Base-by-base conservation (phyloP, 225 moss, liverwort and hornwort species). In the Pseudoscleropodium purum region DNA sequence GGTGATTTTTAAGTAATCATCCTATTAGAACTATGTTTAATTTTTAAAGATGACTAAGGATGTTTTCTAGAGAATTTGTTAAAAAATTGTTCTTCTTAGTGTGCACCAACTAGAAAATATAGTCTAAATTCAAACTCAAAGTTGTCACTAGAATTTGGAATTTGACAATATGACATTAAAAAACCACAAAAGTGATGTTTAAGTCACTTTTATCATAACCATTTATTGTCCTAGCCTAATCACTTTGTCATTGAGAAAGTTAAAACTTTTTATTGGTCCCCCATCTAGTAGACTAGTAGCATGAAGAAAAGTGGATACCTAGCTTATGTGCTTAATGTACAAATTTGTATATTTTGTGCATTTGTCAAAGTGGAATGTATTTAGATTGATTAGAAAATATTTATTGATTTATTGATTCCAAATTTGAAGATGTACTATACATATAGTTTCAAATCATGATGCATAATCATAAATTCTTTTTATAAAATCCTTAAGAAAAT, bases 141-240 rank as follows among this genome's bases (percentile, higher is more conserved):
- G 34, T 51, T 75, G 33, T 49, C 20, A 12, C 1, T 49, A 33
- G 13, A 51, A 49, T 49, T 75, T 49, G 1, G 0, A 33, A 33
- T 75, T 33, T 52, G 3, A 52, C 13, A 31, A 45, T 74, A 4
- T 23, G 2, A 23, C 3, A 77, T 34, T 76, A 2, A 8, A 2
- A 8, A 34, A 52, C 36, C 36, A 36, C 5, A 52, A 72, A 52
- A 36, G 2, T 21, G 8, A 8, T 51, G 8, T 51, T 52, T 52
- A 3, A 3, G 2, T 13, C 3, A 6, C 8, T 52, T 52, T 34
- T 4, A 21, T 3, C 3, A 5, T 24, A 24, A 3, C 1, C 15
- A 24, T 54, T 56, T 78, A 56, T 37, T 56, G 25, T 37, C 10
- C 2, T 10, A 37, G 3, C 15, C 36, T 36, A 77, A 52, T 24